phyloP scores from a whole-genome alignment of 2,329 filamentous ascomycete species.

The Talaromyces sp. region DNA sequence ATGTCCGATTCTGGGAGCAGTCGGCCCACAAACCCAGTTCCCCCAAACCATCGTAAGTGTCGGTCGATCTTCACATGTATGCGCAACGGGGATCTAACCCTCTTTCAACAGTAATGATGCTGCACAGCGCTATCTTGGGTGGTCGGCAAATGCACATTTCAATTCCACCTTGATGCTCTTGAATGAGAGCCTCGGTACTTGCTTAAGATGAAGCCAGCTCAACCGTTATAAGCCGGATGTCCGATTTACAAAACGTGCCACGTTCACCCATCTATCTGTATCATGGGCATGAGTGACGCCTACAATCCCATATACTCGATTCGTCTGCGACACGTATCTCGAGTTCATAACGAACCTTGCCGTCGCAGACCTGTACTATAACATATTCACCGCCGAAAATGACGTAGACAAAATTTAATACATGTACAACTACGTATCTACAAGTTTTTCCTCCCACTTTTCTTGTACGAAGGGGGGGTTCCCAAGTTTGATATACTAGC shows the following conservation, averaged over 20 bases:
- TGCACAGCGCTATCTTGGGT: constrained; percentile 25
- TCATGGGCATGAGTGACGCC: constrained; percentile 15
- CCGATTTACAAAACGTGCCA: neutral
- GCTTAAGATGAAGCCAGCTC: constrained; percentile 25
- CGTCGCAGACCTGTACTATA: neutral
- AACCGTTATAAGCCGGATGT: neutral
- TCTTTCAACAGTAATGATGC: constrained; percentile 21
- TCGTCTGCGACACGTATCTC: neutral
- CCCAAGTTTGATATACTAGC: too few relatives aligned
- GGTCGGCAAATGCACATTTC: constrained; percentile 36
- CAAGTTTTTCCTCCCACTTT: too few relatives aligned
- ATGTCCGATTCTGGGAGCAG: constrained; percentile 40
- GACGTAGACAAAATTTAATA: neutral
- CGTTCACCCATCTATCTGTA: neutral
- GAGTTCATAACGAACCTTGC: neutral
- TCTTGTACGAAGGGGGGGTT: too few relatives aligned
- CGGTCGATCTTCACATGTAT: neutral
- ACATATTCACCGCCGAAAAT: neutral
- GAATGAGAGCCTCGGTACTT: constrained; percentile 45
- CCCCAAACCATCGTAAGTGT: neutral
- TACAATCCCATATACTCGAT: neutral
- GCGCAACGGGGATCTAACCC: neutral
- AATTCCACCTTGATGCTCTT: constrained; percentile 41
- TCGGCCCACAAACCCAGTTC: constrained; percentile 19
- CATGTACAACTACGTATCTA: neutral